Evolutionary conservation across 164 flowering plant species (phyloP), one percentile per base, ranked within the genome.

Genomic region (Liriodendron chinense): DNA sequence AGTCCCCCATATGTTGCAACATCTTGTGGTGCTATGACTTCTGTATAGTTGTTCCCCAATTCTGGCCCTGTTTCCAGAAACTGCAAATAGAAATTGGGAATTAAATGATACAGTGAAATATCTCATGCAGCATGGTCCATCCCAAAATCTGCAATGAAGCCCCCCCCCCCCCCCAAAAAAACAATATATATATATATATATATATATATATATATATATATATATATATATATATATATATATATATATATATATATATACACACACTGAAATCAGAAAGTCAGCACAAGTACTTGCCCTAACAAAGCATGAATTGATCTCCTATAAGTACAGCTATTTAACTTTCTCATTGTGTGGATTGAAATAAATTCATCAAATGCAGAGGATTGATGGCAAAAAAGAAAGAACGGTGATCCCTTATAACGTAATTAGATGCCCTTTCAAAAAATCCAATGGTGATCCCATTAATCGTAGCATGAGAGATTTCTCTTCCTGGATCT

Each of bases 1-100:
- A 96, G 92, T 43, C 98, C 98, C 34, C 99, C 99, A 83, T 96
- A 96, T 13, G 98, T 96, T 74, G 98, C 99, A 82, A 96, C 93
- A 85, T 96, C 99, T 86, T 94, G 99, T 21, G 96, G 86, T 67
- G 99, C 97, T 84, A 96, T 93, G 48, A 96, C 97, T 79, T 92
- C 97, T 62, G 88, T 82, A 76, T 92, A 96, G 75, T 83, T 88
- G 77, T 84, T 93, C 43, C 90, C 98, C 75, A 96, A 76, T 71
- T 96, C 99, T 63, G 87, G 88, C 59, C 89, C 88, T 7, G 87
- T 86, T 81, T 96, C 99, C 85, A 96, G 78, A 76, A 96, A 96
- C 99, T 96, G 91, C 83, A 85, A 18, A 47, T 47, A 72, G 34
- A 59, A 50, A 14, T 28, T 53, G 59, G 59, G 59, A 16, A 53